phyloP scores from a whole-genome alignment of 371 early-diverging fungal genomes.

The Batkoa obscura region DNA sequence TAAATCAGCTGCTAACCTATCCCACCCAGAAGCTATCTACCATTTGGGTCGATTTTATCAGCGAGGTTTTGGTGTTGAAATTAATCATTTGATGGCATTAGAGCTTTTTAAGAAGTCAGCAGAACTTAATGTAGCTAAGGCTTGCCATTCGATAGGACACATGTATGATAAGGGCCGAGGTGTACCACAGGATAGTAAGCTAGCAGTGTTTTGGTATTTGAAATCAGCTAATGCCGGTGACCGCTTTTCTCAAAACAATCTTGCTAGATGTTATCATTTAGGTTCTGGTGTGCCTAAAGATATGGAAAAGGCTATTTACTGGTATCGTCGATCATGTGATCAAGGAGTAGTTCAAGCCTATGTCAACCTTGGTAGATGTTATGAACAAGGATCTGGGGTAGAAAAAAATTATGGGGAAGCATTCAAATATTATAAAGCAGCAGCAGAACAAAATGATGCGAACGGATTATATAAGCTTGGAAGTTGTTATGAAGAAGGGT shows the following conservation, averaged over 20 bases:
- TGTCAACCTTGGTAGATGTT: slow-evolving; percentile 58
- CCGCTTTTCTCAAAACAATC: slow-evolving; percentile 21
- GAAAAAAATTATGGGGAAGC: slow-evolving; percentile 36
- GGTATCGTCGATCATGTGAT: slow-evolving; percentile 28
- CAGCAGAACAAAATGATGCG: slow-evolving; percentile 55
- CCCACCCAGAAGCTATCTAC: slow-evolving; percentile 53
- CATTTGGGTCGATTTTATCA: slow-evolving; percentile 30
- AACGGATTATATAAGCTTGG: slow-evolving; percentile 42
- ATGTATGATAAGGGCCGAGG: slow-evolving; percentile 56
- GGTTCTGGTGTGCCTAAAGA: slow-evolving; percentile 7
- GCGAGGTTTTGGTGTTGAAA: slow-evolving; percentile 9
- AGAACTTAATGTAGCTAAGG: slow-evolving; percentile 43
- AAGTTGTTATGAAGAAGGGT: slow-evolving; percentile 61
- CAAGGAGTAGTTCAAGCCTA: slow-evolving; percentile 63
- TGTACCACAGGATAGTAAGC: slow-evolving; percentile 20
- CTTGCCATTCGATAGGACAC: slow-evolving; percentile 52
- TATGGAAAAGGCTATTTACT: slow-evolving; percentile 4
- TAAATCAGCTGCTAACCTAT: slow-evolving; percentile 36
- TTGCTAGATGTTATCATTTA: slow-evolving; percentile 33
- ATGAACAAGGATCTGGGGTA: slow-evolving; percentile 55
- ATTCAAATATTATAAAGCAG: slow-evolving; percentile 50
- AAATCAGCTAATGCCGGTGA: slow-evolving; percentile 27
- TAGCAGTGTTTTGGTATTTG: slow-evolving; percentile 46
- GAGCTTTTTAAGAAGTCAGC: slow-evolving; percentile 24
- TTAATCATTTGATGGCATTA: slow-evolving; percentile 29